Percentiles rank a stretch among this genome's conserved stretches.
phyloP scores from a whole-genome alignment of 2,329 filamentous ascomycete species.

The Calycina marina region DNA sequence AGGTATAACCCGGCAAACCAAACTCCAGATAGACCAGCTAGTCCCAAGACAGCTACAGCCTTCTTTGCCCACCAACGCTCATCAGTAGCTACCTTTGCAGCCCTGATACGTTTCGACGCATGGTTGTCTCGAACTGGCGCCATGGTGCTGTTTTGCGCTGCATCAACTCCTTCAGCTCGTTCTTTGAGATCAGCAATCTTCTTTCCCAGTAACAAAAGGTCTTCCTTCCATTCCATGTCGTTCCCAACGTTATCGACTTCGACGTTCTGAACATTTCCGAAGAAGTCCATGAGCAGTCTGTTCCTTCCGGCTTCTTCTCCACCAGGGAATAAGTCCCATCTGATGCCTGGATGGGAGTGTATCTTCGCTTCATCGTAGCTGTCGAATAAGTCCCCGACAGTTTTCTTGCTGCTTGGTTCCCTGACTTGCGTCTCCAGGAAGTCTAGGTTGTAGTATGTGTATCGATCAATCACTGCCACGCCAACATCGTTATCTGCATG shows the following conservation, averaged over 20 bases:
- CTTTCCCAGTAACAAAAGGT: conserved; percentile 61
- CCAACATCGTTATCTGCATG: conserved; percentile 97
- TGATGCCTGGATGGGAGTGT: conserved; percentile 77
- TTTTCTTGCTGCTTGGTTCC: conserved; percentile 75
- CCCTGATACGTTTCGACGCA: conserved; percentile 26
- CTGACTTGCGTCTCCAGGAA: conserved; percentile 86
- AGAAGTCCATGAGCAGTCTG: conserved; percentile 87
- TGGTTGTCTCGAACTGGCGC: conserved; percentile 8
- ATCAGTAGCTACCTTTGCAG: conserved; percentile 47
- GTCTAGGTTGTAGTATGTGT: conserved; percentile 97
- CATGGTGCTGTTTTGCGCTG: conserved; percentile 9
- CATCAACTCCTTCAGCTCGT: conserved; percentile 19
- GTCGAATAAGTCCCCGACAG: conserved; percentile 86
- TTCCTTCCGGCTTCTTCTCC: conserved; percentile 64
- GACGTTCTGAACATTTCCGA: conserved; percentile 94
- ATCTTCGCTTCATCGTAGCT: conserved; percentile 93
- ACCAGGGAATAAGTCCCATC: conserved; percentile 89
- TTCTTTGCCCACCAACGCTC: conserved; percentile 56
- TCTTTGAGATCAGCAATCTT: conserved; percentile 41
- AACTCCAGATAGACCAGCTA: conserved; percentile 44
- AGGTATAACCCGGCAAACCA: conserved; percentile 44
- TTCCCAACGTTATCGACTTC: conserved; percentile 51
- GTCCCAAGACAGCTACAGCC: conserved; percentile 42
- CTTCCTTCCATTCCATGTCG: conserved; percentile 48
- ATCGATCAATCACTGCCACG: conserved; percentile 94